These are phyloP conservation scores for Isatis tinctoria DNA, from an alignment of 345 rosid genomes.

Conservation along the genomic window DNA sequence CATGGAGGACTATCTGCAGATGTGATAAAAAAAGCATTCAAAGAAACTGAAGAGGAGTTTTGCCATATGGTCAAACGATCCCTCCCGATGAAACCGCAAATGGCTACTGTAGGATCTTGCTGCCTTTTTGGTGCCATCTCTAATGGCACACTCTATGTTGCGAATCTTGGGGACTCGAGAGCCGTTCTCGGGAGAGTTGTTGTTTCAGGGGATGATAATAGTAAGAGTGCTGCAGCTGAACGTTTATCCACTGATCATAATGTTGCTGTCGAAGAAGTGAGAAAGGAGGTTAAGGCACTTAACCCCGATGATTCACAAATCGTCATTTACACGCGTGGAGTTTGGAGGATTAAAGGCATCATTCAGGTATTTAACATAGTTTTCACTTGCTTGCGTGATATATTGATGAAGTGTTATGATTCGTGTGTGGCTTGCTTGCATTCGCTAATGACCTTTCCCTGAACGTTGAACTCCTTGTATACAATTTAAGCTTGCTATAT, in stretches of 20 bases:
- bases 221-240: constrained; percentile 57
- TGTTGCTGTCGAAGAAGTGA: constrained; percentile 84
- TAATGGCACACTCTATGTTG: constrained; percentile 65
- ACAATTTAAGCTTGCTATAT: neutral
- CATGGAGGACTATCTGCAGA: constrained; percentile 84
- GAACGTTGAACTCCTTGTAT: neutral
- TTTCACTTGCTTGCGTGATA: neutral
- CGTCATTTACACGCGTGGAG: constrained; percentile 74
- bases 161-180: constrained; percentile 95
- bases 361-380: constrained; percentile 60
- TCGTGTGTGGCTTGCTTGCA: constrained; percentile 24
- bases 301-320: constrained; percentile 95
- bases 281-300: constrained; percentile 92
- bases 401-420: constrained; percentile 1
- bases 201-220: constrained; percentile 37
- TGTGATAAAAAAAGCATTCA: constrained; percentile 78
- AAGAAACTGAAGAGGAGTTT: constrained; percentile 89
- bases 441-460: constrained; percentile 1
- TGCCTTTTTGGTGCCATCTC: constrained; percentile 91
- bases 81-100: constrained; percentile 64
- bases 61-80: constrained; percentile 66
- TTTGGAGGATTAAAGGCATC: constrained; percentile 98
- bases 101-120: constrained; percentile 94
- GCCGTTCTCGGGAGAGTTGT: constrained; percentile 79
- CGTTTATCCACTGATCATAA: constrained; percentile 95